phyloP scores from a whole-genome alignment of 768 basidiomycete species.

The Pulveroboletus sp. region DNA sequence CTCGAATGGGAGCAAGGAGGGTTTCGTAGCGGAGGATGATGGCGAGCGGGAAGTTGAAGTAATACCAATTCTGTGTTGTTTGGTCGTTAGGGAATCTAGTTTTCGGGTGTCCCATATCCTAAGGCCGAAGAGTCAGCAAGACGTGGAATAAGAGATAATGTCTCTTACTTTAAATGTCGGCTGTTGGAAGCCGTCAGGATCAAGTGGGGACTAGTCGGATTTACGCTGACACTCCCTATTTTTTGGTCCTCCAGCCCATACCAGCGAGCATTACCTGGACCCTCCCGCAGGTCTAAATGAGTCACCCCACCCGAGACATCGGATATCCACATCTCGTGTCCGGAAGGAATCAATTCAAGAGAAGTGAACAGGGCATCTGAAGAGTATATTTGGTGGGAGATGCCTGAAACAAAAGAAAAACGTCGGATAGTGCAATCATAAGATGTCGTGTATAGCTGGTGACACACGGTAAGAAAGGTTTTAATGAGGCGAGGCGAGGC shows the following conservation, averaged over 20 bases:
- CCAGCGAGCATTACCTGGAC: conserved; percentile 49
- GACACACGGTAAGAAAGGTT: neutral
- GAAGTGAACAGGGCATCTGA: conserved; percentile 60
- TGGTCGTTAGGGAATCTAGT: conserved; percentile 41
- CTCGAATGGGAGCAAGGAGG: conserved; percentile 21
- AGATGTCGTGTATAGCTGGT: conserved; percentile 72
- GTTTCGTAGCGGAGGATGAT: conserved; percentile 19
- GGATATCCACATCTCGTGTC: conserved; percentile 83
- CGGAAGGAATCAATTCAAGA: conserved; percentile 62
- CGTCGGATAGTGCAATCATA: conserved; percentile 78
- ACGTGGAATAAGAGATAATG: neutral
- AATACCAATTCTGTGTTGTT: conserved; percentile 14
- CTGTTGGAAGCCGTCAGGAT: conserved; percentile 76
- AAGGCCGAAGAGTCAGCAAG: conserved; percentile 1
- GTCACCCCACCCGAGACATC: conserved; percentile 68
- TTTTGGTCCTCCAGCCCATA: conserved; percentile 68
- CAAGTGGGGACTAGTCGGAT: conserved; percentile 62
- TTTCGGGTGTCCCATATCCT: conserved; percentile 84
- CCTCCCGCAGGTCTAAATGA: conserved; percentile 70
- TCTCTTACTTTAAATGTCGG: conserved; percentile 59
- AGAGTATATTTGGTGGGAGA: conserved; percentile 66
- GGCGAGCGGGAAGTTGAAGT: conserved; percentile 25
- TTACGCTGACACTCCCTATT: conserved; percentile 76
- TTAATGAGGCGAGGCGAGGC: neutral
- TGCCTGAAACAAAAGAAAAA: conserved; percentile 67